Conservation (phyloP, 2,329 filamentous ascomycete species). For the Chaetomiaceae sp. region DNA sequence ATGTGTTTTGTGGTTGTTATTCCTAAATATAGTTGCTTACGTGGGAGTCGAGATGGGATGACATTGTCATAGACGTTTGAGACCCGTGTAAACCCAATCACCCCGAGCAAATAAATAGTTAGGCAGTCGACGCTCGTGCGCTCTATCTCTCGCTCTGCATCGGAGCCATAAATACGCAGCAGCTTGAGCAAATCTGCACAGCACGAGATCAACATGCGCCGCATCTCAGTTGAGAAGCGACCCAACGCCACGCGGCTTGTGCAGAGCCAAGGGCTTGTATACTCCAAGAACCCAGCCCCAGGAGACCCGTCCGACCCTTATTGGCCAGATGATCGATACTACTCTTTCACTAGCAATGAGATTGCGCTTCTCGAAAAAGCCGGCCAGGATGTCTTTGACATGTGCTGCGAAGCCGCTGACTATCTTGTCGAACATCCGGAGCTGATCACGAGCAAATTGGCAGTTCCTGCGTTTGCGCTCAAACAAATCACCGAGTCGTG, state of each 20-base stretch:
- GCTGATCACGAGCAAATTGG: neutral
- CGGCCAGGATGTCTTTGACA: neutral
- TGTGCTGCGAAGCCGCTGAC: conserved; percentile 4
- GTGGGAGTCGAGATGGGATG: neutral
- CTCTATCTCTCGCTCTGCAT: neutral
- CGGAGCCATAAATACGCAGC: neutral
- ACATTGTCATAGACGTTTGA: neutral
- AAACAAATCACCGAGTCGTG: neutral
- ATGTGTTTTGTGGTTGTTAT: neutral
- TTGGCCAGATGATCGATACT: conserved; percentile 1
- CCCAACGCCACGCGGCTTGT: conserved; percentile 1
- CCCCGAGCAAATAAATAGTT: neutral
- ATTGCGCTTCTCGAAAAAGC: neutral
- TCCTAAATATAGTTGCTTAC: neutral
- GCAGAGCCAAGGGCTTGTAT: conserved; percentile 1
- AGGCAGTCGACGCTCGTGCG: neutral
- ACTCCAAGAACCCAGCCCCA: neutral
- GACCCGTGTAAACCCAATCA: neutral
- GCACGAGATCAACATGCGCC: neutral
- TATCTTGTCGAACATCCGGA: neutral
- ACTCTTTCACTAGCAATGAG: neutral
- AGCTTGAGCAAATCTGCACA: neutral
- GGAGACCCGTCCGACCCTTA: neutral
- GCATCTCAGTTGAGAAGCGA: neutral
- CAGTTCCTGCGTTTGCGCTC: neutral